Conservation (phyloP, 2,329 filamentous ascomycete species). For the Epichloe sp. region DNA sequence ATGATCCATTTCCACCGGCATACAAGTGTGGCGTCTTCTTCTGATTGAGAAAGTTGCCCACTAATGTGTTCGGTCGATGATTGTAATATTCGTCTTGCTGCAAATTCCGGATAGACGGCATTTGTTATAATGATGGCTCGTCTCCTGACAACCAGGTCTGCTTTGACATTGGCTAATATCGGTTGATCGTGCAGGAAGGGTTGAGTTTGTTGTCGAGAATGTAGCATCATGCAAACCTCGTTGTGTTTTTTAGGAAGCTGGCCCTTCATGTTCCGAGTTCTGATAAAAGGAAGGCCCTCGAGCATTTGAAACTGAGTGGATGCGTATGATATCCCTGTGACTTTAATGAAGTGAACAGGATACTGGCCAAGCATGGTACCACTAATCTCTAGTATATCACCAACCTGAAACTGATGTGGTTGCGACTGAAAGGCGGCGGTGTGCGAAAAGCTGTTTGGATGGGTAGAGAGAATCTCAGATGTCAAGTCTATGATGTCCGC, state of each 20-base stretch:
- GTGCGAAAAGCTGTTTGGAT: not conserved
- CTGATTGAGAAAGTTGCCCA: constrained; percentile 3
- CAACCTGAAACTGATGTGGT: constrained; percentile 8
- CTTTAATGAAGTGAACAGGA: constrained; percentile 24
- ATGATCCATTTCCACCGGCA: constrained; percentile 36
- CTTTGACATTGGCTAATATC: constrained; percentile 27
- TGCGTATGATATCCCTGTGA: constrained; percentile 27
- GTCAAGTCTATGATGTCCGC: not conserved
- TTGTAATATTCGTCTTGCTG: constrained; percentile 9
- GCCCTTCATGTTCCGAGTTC: constrained; percentile 21
- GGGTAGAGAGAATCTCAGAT: not conserved
- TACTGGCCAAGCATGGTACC: constrained; percentile 11
- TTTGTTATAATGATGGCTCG: constrained; percentile 44
- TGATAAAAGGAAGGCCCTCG: constrained; percentile 25
- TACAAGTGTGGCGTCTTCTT: constrained; percentile 21
- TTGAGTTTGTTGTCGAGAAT: constrained; percentile 23
- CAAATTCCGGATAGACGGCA: constrained; percentile 27
- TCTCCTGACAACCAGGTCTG: constrained; percentile 23
- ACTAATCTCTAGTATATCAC: constrained; percentile 17
- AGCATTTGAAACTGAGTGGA: constrained; percentile 13
- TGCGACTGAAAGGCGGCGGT: not conserved
- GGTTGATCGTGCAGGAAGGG: constrained; percentile 19
- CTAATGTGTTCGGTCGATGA: constrained; percentile 12
- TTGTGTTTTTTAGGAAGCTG: constrained; percentile 27
- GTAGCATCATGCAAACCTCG: constrained; percentile 27